Conservation (phyloP, 1,284 basidiomycete genomes). For the Cryptococcus sp. region DNA sequence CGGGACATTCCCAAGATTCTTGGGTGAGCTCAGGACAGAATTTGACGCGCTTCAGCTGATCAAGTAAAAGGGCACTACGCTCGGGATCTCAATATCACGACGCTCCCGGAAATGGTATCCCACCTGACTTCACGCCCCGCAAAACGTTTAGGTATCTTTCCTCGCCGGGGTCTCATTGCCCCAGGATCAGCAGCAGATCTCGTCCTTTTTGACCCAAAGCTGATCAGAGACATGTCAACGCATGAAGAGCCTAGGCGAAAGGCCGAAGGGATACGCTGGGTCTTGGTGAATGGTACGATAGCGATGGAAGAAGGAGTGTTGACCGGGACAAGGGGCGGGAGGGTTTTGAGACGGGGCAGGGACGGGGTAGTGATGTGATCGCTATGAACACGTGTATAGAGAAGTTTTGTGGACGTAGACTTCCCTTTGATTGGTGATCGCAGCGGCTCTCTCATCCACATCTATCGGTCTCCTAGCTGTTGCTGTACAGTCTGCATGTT, state of each 20-base stretch:
- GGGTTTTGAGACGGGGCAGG: constrained; percentile 26
- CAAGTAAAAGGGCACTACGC: constrained; percentile 34
- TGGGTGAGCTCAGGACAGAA: too few species aligned
- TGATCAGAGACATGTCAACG: constrained; percentile 38
- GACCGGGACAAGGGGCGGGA: constrained; percentile 36
- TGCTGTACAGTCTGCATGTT: too few species aligned
- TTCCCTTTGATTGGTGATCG: too few species aligned
- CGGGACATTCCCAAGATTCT: too few species aligned
- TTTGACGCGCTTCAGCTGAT: too few species aligned
- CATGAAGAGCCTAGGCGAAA: constrained; percentile 33
- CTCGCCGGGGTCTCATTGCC: constrained; percentile 38
- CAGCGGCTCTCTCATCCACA: too few species aligned
- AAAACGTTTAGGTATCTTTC: constrained; percentile 45
- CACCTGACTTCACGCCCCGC: constrained; percentile 50
- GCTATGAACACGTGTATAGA: too few species aligned
- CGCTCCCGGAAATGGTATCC: constrained; percentile 41
- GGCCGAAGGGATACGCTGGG: constrained; percentile 41
- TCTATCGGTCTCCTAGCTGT: too few species aligned
- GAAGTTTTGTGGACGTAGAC: too few species aligned
- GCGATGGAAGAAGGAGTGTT: constrained; percentile 40
- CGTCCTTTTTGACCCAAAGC: constrained; percentile 45
- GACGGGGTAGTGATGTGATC: not conserved
- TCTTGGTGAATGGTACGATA: constrained; percentile 46
- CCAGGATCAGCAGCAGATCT: constrained; percentile 46
- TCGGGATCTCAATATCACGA: constrained; percentile 31